phyloP scores from a whole-genome alignment of 2,329 filamentous ascomycete genomes.

The Clarireedia hainanense region DNA sequence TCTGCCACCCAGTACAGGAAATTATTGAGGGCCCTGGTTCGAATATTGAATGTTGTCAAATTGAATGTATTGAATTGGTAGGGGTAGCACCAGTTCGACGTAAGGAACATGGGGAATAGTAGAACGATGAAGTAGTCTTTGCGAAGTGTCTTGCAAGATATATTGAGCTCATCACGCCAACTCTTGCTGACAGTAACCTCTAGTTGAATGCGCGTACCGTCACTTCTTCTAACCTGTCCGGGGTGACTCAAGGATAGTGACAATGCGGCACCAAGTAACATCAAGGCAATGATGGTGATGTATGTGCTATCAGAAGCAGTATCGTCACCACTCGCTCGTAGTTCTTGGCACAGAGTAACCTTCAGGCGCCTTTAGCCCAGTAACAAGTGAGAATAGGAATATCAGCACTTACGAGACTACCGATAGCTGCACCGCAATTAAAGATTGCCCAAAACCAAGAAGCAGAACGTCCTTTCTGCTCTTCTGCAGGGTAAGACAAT shows the following conservation, averaged over 20 bases:
- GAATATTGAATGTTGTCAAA: slow-evolving; percentile 59
- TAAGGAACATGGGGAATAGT: slow-evolving; percentile 73
- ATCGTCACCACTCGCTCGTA: slow-evolving; percentile 42
- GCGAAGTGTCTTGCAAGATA: slow-evolving; percentile 62
- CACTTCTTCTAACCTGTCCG: slow-evolving; percentile 60
- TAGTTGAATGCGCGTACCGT: slow-evolving; percentile 58
- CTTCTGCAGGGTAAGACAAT: slow-evolving; percentile 77
- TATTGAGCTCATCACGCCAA: slow-evolving; percentile 67
- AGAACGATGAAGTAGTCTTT: slow-evolving; percentile 63
- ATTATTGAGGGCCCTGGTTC: slow-evolving; percentile 65
- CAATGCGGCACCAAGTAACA: slow-evolving; percentile 46
- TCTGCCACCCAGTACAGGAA: slow-evolving; percentile 69
- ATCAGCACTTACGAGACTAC: slow-evolving; percentile 6
- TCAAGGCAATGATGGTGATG: slow-evolving; percentile 10
- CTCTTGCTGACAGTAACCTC: slow-evolving; percentile 82
- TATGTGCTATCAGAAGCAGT: slow-evolving; percentile 10
- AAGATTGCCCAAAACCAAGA: slow-evolving; percentile 14
- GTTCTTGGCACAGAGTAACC: slow-evolving; percentile 64
- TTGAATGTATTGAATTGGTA: slow-evolving; percentile 73
- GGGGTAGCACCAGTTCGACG: slow-evolving; percentile 70
- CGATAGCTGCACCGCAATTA: slow-evolving; percentile 12
- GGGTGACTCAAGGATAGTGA: slow-evolving; percentile 63
- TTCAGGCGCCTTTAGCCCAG: neutral
- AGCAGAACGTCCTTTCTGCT: slow-evolving; percentile 77
- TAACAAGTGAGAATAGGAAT: neutral